Evolutionary conservation across 768 basidiomycete species (phyloP).

Genomic region (Russula griseocarnosa): DNA sequence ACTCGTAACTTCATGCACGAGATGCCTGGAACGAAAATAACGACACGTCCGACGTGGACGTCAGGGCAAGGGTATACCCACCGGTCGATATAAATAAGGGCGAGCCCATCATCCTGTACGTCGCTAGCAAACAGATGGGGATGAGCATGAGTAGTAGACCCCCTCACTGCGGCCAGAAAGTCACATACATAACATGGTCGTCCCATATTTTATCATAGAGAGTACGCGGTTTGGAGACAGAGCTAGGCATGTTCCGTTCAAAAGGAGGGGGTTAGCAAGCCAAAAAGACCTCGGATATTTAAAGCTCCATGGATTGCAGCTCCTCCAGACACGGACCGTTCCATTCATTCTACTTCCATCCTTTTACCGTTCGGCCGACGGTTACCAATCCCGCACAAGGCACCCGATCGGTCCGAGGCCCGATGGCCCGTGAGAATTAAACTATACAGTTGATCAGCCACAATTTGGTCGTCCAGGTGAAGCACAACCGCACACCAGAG

Average conservation of each 20-base stretch:
- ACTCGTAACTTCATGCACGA: constrained; percentile 61
- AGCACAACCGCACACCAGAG: constrained; percentile 8
- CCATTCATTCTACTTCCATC: neutral
- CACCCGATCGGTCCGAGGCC: constrained; percentile 17
- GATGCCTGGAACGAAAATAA: constrained; percentile 39
- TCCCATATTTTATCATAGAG: constrained; percentile 99
- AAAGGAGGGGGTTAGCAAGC: neutral
- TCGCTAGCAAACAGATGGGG: constrained; percentile 45
- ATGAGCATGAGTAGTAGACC: neutral
- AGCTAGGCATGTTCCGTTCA: constrained; percentile 46
- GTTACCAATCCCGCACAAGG: neutral
- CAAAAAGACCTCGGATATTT: no score
- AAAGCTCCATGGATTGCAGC: no score
- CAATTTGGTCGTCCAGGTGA: neutral
- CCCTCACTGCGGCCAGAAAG: neutral
- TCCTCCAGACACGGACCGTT: neutral
- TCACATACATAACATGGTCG: constrained; percentile 83
- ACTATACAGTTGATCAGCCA: constrained; percentile 36
- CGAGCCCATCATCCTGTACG: constrained; percentile 68
- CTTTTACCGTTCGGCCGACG: constrained; percentile 9
- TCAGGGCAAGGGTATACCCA: constrained; percentile 28
- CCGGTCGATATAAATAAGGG: constrained; percentile 70
- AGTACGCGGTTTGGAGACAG: constrained; percentile 68
- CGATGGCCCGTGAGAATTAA: constrained; percentile 15
- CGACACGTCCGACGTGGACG: constrained; percentile 7